These are phyloP conservation scores for Boletus fagicola DNA, from an alignment of 768 basidiomycete species.

Conservation along the genomic window DNA sequence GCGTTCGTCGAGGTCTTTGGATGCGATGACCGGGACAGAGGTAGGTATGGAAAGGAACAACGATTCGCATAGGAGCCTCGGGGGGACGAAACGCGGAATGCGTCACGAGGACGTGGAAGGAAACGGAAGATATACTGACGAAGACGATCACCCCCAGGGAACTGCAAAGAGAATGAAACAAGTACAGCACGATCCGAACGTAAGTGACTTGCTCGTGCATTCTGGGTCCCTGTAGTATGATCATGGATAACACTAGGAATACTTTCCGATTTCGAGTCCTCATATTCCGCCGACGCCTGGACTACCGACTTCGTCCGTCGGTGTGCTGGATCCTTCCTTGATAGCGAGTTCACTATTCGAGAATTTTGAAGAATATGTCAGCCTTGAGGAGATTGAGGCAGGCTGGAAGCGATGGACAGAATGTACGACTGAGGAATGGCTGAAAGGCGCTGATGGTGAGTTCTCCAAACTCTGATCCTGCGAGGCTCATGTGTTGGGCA, in stretches of 20 bases:
- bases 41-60: slow-evolving; percentile 1
- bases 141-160: slow-evolving; percentile 3
- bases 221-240: neutral
- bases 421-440: slow-evolving; percentile 33
- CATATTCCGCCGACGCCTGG: slow-evolving; percentile 18
- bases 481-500: slow-evolving; percentile 5
- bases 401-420: slow-evolving; percentile 29
- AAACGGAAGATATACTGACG: slow-evolving; percentile 4
- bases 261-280: slow-evolving; percentile 24
- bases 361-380: slow-evolving; percentile 19
- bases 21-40: slow-evolving; percentile 11
- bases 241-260: slow-evolving; percentile 13
- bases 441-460: slow-evolving; percentile 32
- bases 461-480: neutral
- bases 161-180: slow-evolving; percentile 20
- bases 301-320: neutral
- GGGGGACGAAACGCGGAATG: slow-evolving; percentile 16
- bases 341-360: slow-evolving; percentile 21
- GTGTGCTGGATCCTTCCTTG: slow-evolving; percentile 4
- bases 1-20: slow-evolving; percentile 8
- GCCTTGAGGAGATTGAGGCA: slow-evolving; percentile 20
- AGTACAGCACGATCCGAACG: slow-evolving; percentile 15
- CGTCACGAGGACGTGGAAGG: slow-evolving; percentile 15
- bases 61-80: slow-evolving; percentile 1
- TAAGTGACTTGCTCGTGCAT: slow-evolving; percentile 9